Percentiles rank a stretch among this genome's conserved stretches.
These are phyloP conservation scores for Oryza brachyantha DNA, from an alignment of 176 grass and related monocot genomes.

Conservation along the genomic window DNA sequence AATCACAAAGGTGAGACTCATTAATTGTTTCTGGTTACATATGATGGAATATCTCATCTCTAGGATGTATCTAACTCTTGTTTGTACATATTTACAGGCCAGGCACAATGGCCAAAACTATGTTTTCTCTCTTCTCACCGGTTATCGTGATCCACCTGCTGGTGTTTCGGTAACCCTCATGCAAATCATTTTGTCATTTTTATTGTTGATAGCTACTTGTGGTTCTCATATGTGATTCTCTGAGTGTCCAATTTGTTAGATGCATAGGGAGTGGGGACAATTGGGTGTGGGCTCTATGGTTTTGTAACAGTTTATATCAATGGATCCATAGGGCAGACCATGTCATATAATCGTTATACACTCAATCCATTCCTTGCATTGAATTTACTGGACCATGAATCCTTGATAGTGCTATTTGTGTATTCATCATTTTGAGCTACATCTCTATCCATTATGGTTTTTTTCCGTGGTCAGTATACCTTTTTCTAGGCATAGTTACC, in stretches of 20 bases:
- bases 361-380: not conserved
- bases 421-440: not conserved
- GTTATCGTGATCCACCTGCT: constrained; percentile 98
- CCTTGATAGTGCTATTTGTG: not conserved
- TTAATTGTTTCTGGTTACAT: not conserved
- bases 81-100: constrained; percentile 43
- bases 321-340: not conserved
- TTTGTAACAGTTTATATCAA: not conserved
- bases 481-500: not conserved
- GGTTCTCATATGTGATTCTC: not conserved
- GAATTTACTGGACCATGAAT: not conserved
- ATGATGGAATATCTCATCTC: not conserved
- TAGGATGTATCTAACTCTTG: not conserved
- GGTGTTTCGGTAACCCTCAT: constrained; percentile 69
- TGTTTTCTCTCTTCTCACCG: constrained; percentile 93
- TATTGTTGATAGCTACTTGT: not conserved
- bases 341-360: not conserved
- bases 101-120: constrained; percentile 97
- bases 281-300: not conserved
- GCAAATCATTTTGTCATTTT: not conserved
- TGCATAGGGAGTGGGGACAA: not conserved
- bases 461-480: not conserved
- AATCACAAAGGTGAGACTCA: constrained; percentile 56
- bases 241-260: not conserved
- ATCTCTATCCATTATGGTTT: not conserved